These are phyloP conservation scores for Arachis stenosperma DNA, from an alignment of 306 rosid species.

Conservation along the genomic window DNA sequence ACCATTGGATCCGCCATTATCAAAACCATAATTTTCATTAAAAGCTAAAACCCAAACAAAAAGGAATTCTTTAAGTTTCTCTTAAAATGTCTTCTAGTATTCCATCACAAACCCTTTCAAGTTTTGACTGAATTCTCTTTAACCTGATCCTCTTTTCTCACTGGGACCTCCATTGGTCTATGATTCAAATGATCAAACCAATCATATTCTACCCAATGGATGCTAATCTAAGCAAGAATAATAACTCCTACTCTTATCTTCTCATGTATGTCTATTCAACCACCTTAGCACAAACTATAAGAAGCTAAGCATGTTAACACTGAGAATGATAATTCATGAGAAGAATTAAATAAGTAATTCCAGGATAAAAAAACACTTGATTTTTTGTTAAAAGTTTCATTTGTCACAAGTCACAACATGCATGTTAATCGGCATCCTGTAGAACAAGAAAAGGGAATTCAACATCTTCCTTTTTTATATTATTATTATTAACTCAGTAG, in stretches of 20 bases:
- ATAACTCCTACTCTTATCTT: constrained; percentile 5
- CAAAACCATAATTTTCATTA: constrained; percentile 11
- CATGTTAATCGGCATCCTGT: constrained; percentile 26
- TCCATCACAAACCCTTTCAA: constrained; percentile 1
- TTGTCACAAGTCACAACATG: constrained; percentile 18
- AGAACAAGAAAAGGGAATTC: constrained; percentile 21
- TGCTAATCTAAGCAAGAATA: background rate
- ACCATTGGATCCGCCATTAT: background rate
- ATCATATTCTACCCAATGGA: background rate
- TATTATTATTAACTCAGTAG: background rate
- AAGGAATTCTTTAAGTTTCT: background rate
- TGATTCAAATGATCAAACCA: background rate
- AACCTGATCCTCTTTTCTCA: background rate
- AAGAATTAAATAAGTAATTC: constrained; percentile 12
- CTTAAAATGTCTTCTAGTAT: background rate
- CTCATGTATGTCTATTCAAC: background rate
- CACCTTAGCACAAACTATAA: constrained; percentile 9
- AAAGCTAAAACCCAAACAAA: background rate
- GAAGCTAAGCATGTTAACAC: background rate
- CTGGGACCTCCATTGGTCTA: background rate
- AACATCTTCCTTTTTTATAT: background rate
- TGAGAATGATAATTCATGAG: constrained; percentile 15
- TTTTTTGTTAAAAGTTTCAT: constrained; percentile 4
- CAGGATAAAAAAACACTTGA: background rate
- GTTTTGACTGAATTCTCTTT: background rate